Base-by-base conservation (phyloP, 768 basidiomycete species). In the Rhizopogon vinicolor region DNA sequence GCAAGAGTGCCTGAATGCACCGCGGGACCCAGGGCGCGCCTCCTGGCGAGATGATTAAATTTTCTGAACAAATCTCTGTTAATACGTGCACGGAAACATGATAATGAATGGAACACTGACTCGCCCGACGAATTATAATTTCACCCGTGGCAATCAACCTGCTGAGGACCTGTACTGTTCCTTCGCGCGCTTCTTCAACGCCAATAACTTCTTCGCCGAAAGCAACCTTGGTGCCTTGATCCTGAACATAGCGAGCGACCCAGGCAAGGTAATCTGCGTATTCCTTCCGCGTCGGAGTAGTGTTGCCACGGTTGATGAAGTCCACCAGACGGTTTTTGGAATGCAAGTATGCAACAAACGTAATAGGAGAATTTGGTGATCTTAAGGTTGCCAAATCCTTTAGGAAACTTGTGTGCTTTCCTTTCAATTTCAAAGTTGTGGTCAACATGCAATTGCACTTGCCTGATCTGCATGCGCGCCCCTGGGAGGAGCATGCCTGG, bases 341-440 rank as follows among this genome's bases (percentile, higher is more conserved):
- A 55, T 81, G 76, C 51, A 83, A 69, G 63, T 82, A 83, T 16
- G 77, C 68, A 44, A 82, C 59, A 70, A 82, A 83, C n/a, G 78
- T 76, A 55, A 79, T 73, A 13, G 76, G 74, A 12, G 79, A 82
- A 52, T 73, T 69, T 14, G 81, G 80, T 48, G 74, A 77, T 28
- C 81, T 71, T 19, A 82, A 67, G 1, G 80, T 82, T 5, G 79
- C 81, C 7, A 82, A 71, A 62, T 82, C 81, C 63, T 82, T 77
- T 65, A 80, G 73, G 59, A 76, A 80, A 63, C 79, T 80, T 39
- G 33, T 18, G 46, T 49, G 13, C 39, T 25, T 40, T 19, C 33
- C 9, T 41, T 33, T 66, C 45, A 57, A 60, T 45, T 53, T 16
- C 31, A 48, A 42, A 52, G 28, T 13, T 45, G 5, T 18, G n/a